A percentile compares a stretch with the other conserved stretches of the same genome.
Evolutionary conservation across 768 basidiomycete species (phyloP).

Genomic region (Glaciozyma martinii): DNA sequence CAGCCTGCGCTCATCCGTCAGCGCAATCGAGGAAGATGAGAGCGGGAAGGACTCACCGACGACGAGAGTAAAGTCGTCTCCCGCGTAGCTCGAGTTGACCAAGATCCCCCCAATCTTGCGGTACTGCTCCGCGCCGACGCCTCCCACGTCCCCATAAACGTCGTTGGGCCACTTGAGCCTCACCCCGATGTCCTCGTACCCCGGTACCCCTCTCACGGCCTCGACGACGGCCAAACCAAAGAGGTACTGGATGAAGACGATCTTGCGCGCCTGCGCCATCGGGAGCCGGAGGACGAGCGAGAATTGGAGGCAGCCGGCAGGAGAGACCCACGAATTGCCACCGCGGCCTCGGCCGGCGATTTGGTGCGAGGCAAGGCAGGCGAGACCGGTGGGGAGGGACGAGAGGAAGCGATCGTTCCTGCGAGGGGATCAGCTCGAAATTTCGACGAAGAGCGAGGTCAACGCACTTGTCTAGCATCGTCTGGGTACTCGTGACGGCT

Average conservation of each 20-base stretch:
- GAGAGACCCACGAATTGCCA: conserved; percentile 84
- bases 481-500: conserved; percentile 87
- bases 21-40: background rate
- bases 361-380: conserved; percentile 80
- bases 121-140: conserved; percentile 41
- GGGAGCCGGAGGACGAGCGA: conserved; percentile 62
- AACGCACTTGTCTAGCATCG: conserved; percentile 79
- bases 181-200: conserved; percentile 49
- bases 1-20: conserved; percentile 56
- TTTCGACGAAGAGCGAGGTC: background rate
- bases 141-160: conserved; percentile 58
- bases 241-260: conserved; percentile 91
- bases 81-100: conserved; percentile 75
- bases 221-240: conserved; percentile 82
- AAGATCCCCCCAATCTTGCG: conserved; percentile 85
- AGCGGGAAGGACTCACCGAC: conserved; percentile 52
- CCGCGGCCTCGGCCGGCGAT: conserved; percentile 81
- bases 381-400: conserved; percentile 60
- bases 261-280: conserved; percentile 50
- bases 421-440: background rate
- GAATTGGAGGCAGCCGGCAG: conserved; percentile 76
- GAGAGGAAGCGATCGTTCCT: conserved; percentile 71
- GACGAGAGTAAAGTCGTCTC: conserved; percentile 62
- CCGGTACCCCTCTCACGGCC: conserved; percentile 51
- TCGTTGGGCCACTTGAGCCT: conserved; percentile 97